These are phyloP conservation scores for Pythium dissimile DNA, from an alignment of 352 stramenopile genomes.

Conservation along the genomic window DNA sequence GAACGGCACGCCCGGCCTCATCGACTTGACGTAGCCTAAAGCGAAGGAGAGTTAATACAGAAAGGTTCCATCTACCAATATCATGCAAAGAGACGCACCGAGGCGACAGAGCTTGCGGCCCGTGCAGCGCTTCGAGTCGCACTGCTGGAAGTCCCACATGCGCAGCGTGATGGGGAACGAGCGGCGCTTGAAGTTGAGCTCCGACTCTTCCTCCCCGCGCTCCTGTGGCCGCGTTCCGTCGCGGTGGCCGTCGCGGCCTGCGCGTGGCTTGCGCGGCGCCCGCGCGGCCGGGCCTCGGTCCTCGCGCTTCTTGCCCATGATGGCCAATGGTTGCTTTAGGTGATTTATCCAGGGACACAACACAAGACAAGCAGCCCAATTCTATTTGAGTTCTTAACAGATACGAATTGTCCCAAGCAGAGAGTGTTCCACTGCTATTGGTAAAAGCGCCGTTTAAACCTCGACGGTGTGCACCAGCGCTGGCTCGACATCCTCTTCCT, in stretches of 20 bases:
- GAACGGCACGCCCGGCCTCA: conserved; percentile 92
- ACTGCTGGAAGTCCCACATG: conserved; percentile 97
- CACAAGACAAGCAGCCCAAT: neutral
- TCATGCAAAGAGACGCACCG: conserved; percentile 23
- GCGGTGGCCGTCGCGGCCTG: conserved; percentile 19
- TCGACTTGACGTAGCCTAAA: conserved; percentile 86
- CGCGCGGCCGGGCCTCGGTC: conserved; percentile 11
- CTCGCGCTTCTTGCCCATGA: conserved; percentile 37
- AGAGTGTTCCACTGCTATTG: too few relatives aligned
- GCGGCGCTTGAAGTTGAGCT: conserved; percentile 59
- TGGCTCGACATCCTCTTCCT: neutral
- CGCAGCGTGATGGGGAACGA: conserved; percentile 81
- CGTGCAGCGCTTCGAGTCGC: conserved; percentile 94
- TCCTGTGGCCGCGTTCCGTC: conserved; percentile 3
- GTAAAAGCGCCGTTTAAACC: too few relatives aligned
- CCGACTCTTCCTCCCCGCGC: conserved; percentile 61
- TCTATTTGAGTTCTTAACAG: neutral
- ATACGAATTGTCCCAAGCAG: neutral
- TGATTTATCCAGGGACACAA: neutral
- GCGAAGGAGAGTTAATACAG: neutral
- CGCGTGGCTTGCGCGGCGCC: conserved; percentile 14
- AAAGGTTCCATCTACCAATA: neutral
- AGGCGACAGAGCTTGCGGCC: conserved; percentile 91
- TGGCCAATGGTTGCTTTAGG: neutral
- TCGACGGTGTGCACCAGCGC: conserved; percentile 1